Base-by-base conservation (phyloP, 352 stramenopile species). In the Phytophthora europaea region DNA sequence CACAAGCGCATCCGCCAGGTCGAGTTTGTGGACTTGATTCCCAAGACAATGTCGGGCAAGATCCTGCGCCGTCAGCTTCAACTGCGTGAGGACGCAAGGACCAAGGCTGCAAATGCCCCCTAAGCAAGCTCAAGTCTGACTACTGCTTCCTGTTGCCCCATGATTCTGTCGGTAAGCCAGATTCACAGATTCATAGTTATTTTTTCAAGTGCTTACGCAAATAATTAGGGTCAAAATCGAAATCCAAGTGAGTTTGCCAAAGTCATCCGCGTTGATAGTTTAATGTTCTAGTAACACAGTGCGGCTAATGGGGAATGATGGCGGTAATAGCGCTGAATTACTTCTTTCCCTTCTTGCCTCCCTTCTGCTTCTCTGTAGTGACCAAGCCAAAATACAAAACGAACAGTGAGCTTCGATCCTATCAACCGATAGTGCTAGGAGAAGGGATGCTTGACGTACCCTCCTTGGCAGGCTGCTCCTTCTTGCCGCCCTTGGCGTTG, bases 21-120 rank as follows among this genome's bases (percentile, higher is more conserved):
- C 18, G 68, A 92, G 31, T 98, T 98, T 70, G 73, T 92, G 2
- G 89, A 97, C 59, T 70, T 64, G 16, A 96, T 98, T 59, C 94
- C 94, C 10, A 98, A 98, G 73, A 96, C 73, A 12, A 79, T 90
- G 1, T 91, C 85, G 36, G 95, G 95, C 8, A 98, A 98, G 80
- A 96, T 98, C 65, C 73, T 98, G 47, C 83, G 95, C 16, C 77
- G 93, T n/a, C 70, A 97, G 58, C 65, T 98, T 45, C 79, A 88
- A 54, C 67, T 70, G 0, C 31, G 62, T 13, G 68, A 85, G 51
- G 70, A 83, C 62, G 40, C 69, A 47, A 78, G 70, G 56, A 61
- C 77, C 28, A 71, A 71, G n/a, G 26, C 34, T 9, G 50, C 54
- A 9, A 65, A 9, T n/a, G 59, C 58, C n/a, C 59, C 70, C 4